A percentile compares a stretch with the other conserved stretches of the same genome.
Evolutionary conservation across 768 basidiomycete species (phyloP).

Genomic region (Phallus indusiatus): DNA sequence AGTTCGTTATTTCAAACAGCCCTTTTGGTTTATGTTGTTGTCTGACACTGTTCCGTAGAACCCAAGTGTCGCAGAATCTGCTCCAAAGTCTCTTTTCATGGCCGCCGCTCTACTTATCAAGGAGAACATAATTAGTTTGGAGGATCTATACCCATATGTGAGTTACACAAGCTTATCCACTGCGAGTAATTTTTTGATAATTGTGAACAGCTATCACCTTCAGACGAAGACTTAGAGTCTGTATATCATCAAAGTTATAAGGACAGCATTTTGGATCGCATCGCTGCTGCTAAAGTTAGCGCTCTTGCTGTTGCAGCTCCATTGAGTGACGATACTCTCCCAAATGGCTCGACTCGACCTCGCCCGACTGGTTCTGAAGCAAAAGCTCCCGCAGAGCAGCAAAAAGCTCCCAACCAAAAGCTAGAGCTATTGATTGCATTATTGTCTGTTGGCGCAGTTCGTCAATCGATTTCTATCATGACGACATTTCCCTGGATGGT

Average conservation of each 20-base stretch:
- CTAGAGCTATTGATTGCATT: conserved; percentile 67
- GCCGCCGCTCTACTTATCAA: conserved; percentile 82
- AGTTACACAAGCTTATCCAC: conserved; percentile 19
- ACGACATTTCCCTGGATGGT: conserved; percentile 80
- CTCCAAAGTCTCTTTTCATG: conserved; percentile 68
- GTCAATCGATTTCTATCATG: conserved; percentile 69
- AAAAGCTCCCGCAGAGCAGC: conserved; percentile 31
- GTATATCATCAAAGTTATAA: conserved; percentile 53
- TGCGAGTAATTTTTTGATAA: background rate
- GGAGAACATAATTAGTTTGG: conserved; percentile 77
- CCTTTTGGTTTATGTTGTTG: background rate
- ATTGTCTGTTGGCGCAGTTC: conserved; percentile 78
- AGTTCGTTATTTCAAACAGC: conserved; percentile 32
- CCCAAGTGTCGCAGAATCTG: conserved; percentile 47
- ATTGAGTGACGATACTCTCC: conserved; percentile 42
- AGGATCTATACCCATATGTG: conserved; percentile 92
- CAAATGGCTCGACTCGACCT: conserved; percentile 30
- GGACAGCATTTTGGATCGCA: conserved; percentile 50
- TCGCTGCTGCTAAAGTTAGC: conserved; percentile 59
- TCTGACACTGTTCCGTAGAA: conserved; percentile 34
- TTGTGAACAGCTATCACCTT: conserved; percentile 51
- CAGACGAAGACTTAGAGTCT: conserved; percentile 66
- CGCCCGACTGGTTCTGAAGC: conserved; percentile 28
- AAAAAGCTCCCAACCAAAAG: conserved; percentile 58
- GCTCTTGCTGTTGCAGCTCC: conserved; percentile 82